Evolutionary conservation across 305 asterid species (phyloP), one percentile per base, ranked within the genome.

Genomic region (Fraxinus platypoda): DNA sequence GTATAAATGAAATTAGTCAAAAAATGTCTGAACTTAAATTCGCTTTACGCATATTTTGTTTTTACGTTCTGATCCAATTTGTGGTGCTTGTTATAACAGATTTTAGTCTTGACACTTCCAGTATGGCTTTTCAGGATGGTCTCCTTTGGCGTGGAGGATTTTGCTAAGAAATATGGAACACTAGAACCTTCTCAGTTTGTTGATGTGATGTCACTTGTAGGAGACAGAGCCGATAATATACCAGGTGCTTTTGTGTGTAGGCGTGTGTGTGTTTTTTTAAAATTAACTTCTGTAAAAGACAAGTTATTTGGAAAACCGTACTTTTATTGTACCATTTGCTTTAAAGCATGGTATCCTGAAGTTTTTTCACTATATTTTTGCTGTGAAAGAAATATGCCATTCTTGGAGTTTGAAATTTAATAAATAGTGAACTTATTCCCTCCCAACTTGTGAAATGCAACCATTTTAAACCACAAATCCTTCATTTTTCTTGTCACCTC

Each of bases 141-240:
- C 78, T 95, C 99, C 23, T 95, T 94, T 86, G 99, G 99, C 80
- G 75, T 94, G 91, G 98, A 95, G 83, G 99, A 95, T 85, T 95
- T 92, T 85, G 93, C 97, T 64, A 86, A 87, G 85, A 91, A 87
- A 81, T 94, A 93, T 89, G 99, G 99, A 78, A 85, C 91, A 13
- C 76, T 95, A 83, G 84, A 81, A 80, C 99, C 98, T 81, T 93
- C 94, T 62, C 99, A 95, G 86, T 95, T 94, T 92, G 98, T 95
- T 78, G 99, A 95, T 85, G 89, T 95, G 81, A 85, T 91, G 82
- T 88, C 99, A 75, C 99, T 95, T 46, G 90, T 92, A 80, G 99
- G 99, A 68, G 99, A 95, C 84, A 94, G 82, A 81, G 86, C 97
- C 81, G 99, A 95, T 81, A 95, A 94, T 82, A 94, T 95, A 87